A percentile compares a stretch with the other conserved stretches of the same genome.
Conservation (phyloP, 768 basidiomycete species). For the Omphalotus guepiniiformis region DNA sequence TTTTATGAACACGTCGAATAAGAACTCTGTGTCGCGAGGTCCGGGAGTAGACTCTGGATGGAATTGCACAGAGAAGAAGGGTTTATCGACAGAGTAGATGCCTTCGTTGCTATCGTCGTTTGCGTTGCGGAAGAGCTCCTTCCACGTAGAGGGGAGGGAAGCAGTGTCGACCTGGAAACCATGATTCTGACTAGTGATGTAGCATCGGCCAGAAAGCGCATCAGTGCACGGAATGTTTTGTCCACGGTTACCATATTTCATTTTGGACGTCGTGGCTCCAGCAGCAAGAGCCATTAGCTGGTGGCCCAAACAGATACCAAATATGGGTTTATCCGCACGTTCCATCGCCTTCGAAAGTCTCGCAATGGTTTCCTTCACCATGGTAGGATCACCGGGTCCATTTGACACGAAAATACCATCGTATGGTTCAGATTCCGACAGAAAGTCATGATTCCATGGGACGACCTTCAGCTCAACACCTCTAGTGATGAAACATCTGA, state of each 20-base stretch:
- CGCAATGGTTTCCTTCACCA: slow-evolving; percentile 67
- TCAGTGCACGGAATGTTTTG: slow-evolving; percentile 99
- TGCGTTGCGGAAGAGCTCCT: slow-evolving; percentile 92
- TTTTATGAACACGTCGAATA: slow-evolving; percentile 96
- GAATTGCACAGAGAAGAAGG: slow-evolving; percentile 99
- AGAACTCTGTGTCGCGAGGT: slow-evolving; percentile 96
- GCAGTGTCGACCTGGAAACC: slow-evolving; percentile 89
- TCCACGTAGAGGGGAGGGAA: slow-evolving; percentile 82
- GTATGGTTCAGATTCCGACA: slow-evolving; percentile 71
- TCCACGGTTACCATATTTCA: slow-evolving; percentile 99
- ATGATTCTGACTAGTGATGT: slow-evolving; percentile 99
- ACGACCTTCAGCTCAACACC: slow-evolving; percentile 97
- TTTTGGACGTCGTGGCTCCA: slow-evolving; percentile 93
- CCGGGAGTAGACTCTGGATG: slow-evolving; percentile 97
- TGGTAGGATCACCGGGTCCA: slow-evolving; percentile 95
- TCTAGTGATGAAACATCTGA: slow-evolving; percentile 88
- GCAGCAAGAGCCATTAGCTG: slow-evolving; percentile 94
- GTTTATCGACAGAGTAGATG: slow-evolving; percentile 87
- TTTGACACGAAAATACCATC: slow-evolving; percentile 98
- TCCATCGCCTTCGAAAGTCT: slow-evolving; percentile 64
- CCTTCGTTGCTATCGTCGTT: slow-evolving; percentile 98
- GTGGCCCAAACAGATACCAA: slow-evolving; percentile 98
- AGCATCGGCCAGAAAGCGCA: slow-evolving; percentile 89
- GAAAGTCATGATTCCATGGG: slow-evolving; percentile 95
- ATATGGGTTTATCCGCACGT: slow-evolving; percentile 80